These are phyloP conservation scores for Panellus pusillus DNA, from an alignment of 768 basidiomycete genomes.

Conservation along the genomic window DNA sequence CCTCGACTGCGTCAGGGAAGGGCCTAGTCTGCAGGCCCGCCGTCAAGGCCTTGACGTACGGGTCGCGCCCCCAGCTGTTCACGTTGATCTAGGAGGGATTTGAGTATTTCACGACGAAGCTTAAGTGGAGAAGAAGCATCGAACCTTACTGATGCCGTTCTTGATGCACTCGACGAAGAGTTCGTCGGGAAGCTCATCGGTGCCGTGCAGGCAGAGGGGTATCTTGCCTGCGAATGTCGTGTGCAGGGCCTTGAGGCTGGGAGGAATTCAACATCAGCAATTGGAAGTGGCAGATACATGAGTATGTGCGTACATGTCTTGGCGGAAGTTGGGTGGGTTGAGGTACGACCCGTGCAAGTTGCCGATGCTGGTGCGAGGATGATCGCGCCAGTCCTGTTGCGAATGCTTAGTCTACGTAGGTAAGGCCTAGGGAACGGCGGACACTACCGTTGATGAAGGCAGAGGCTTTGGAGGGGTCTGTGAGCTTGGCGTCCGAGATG, in stretches of 20 bases:
- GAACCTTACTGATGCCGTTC: constrained; percentile 46
- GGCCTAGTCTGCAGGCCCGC: constrained; percentile 34
- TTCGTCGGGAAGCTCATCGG: constrained; percentile 43
- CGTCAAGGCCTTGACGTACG: constrained; percentile 38
- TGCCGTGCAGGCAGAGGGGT: constrained; percentile 46
- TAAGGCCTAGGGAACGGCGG: background rate
- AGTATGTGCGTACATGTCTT: constrained; percentile 37
- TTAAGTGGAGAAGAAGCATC: background rate
- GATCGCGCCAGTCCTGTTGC: constrained; percentile 40
- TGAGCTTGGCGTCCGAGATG: constrained; percentile 49
- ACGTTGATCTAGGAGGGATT: constrained; percentile 37
- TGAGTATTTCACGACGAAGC: background rate
- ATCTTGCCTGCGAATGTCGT: constrained; percentile 34
- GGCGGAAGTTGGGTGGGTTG: constrained; percentile 45
- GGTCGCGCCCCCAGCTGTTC: constrained; percentile 48
- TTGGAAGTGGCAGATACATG: background rate
- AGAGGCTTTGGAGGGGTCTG: constrained; percentile 42
- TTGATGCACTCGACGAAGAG: constrained; percentile 46
- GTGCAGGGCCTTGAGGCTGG: constrained; percentile 38
- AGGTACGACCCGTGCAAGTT: constrained; percentile 48
- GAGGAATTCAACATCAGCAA: background rate
- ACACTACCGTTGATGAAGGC: constrained; percentile 39
- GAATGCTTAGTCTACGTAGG: background rate
- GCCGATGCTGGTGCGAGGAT: constrained; percentile 48
- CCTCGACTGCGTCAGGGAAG: constrained; percentile 47